These are phyloP conservation scores for Penicillium sp. DNA, from an alignment of 2,329 filamentous ascomycete species.

Conservation along the genomic window DNA sequence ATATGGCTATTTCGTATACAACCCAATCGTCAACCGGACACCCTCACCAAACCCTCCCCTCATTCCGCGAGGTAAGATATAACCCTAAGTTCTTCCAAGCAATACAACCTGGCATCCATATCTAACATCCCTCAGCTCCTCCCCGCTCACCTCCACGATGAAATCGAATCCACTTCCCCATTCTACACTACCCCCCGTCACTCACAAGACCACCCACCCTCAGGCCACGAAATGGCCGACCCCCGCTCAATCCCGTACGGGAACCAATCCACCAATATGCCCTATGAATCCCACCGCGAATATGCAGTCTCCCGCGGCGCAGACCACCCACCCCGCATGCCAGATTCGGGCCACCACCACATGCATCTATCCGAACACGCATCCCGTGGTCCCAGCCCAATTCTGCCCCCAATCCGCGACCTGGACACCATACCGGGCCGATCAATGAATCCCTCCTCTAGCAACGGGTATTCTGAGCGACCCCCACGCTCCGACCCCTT, in stretches of 20 bases:
- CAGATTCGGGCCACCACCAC: slow-evolving; percentile 19
- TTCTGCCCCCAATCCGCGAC: slow-evolving; percentile 39
- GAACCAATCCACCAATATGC: slow-evolving; percentile 21
- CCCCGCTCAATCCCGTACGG: slow-evolving; percentile 29
- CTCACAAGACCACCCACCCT: slow-evolving; percentile 32
- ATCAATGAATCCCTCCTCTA: slow-evolving; percentile 13
- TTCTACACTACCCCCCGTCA: slow-evolving; percentile 31
- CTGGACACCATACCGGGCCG: slow-evolving; percentile 35
- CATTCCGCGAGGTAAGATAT: slow-evolving; percentile 38
- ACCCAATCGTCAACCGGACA: slow-evolving; percentile 33
- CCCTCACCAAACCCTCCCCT: slow-evolving; percentile 33
- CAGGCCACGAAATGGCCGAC: slow-evolving; percentile 30
- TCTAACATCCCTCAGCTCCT: slow-evolving; percentile 32
- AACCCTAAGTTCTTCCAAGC: background rate
- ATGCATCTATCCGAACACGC: slow-evolving; percentile 23
- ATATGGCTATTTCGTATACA: slow-evolving; percentile 42
- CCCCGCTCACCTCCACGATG: slow-evolving; percentile 42
- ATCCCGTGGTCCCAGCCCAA: slow-evolving; percentile 36
- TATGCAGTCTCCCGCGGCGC: slow-evolving; percentile 23
- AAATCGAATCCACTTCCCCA: slow-evolving; percentile 39
- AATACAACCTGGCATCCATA: background rate
- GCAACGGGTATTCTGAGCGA: slow-evolving; percentile 28
- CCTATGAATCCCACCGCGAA: slow-evolving; percentile 27
- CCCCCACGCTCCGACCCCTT: slow-evolving; percentile 30
- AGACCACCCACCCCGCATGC: slow-evolving; percentile 19